Evolutionary conservation across 768 basidiomycete genomes (phyloP), one percentile per base, ranked within the genome.

Genomic region (Lyophyllum decastes): DNA sequence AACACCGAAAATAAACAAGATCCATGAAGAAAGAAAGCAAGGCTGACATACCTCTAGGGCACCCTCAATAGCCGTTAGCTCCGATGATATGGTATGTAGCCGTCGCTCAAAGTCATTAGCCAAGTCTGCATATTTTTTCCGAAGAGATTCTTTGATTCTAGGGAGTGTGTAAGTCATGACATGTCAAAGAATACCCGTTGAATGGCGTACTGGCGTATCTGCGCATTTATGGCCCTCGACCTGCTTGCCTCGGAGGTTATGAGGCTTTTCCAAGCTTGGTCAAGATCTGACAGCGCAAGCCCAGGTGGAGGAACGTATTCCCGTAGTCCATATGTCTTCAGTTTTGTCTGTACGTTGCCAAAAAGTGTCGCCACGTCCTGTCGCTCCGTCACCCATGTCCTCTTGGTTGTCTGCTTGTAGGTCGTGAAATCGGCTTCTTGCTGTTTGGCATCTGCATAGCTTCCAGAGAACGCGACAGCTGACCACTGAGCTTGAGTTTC

Each of bases 311-410:
- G 95, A 22, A 88, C 79, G 71, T 95, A 98, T 65, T 92, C 86
- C 57, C 86, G 79, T 63, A 99, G 69, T 10, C 88, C 86, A 75
- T 98, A 98, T 22, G 95, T 98, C 71, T 82, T 84, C 55, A 98
- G 76, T 72, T 98, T 98, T 0, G 94, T 96, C 71, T 95, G 92
- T 26, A 99, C 88, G 66, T 97, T 96, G 2, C 91, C 88, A 61
- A 98, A 92, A 14, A 98, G 81, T 1, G 90, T 92, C 9, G 87
- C 84, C 10, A 97, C 76, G 57, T 95, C 95, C 68, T 94, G 90
- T 67, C 89, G 85, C 72, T 98, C 95, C 8, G 85, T 87, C 10
- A 94, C 92, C 93, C 94, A 97, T 1, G 77, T 77, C 2, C 94
- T 84, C 67, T 97, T 97, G 40, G 80, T 88, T 1, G 89, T 89